Percentiles rank a stretch among this genome's conserved stretches.
These are phyloP conservation scores for Sporisorium graminicola DNA, from an alignment of 1,284 basidiomycete species.

Conservation along the genomic window DNA sequence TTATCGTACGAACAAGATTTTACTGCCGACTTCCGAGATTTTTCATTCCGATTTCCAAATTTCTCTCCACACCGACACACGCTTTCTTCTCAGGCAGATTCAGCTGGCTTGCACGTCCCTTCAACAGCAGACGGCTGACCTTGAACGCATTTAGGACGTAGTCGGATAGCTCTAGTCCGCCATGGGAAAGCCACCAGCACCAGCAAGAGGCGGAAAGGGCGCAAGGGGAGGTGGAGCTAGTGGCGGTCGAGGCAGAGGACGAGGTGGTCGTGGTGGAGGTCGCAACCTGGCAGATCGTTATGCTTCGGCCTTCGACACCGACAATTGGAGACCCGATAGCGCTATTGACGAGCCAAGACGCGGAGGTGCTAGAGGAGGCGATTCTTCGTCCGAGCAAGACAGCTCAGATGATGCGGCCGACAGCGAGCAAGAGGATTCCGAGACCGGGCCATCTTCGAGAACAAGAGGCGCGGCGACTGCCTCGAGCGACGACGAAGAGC, in stretches of 20 bases:
- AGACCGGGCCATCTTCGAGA: conserved; percentile 17
- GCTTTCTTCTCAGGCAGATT: conserved; percentile 14
- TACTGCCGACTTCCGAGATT: conserved; percentile 12
- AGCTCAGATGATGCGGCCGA: conserved; percentile 17
- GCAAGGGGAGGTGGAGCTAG: conserved; percentile 27
- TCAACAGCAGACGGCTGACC: not conserved
- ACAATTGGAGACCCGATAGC: conserved; percentile 54
- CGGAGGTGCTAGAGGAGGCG: not conserved
- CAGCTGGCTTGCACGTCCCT: not conserved
- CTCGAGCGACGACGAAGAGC: conserved; percentile 15
- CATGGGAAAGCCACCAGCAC: conserved; percentile 35
- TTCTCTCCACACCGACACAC: conserved; percentile 23
- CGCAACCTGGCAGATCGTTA: conserved; percentile 34
- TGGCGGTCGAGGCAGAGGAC: conserved; percentile 35
- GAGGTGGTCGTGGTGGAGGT: conserved; percentile 42
- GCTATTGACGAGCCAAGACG: conserved; percentile 42
- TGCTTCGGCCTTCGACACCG: conserved; percentile 37
- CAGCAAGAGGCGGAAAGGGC: conserved; percentile 37
- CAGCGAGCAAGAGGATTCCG: conserved; percentile 15
- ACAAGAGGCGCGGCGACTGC: conserved; percentile 11
- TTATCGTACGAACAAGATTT: not conserved
- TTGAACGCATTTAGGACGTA: not conserved
- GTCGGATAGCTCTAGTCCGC: not conserved
- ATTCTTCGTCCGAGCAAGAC: not conserved
- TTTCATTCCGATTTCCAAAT: conserved; percentile 13